Conservation (phyloP, 1,139 yeast genomes). For the Protomyces gravidus region DNA sequence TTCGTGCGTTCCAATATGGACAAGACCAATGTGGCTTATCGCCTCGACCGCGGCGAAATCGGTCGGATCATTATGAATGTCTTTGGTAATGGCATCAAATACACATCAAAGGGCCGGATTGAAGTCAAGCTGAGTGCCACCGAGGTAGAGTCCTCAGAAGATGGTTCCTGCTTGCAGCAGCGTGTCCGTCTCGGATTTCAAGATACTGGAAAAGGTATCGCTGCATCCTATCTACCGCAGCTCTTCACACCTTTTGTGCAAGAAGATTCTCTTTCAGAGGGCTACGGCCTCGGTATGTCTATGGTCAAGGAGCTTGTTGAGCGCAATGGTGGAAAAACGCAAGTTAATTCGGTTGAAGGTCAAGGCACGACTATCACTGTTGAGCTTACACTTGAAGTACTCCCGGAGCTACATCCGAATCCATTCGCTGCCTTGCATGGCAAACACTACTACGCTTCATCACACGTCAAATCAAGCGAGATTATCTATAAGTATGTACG, state of each 20-base stretch:
- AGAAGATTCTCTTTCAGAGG: slow-evolving; percentile 85
- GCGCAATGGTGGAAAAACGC: slow-evolving; percentile 2
- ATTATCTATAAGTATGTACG: background rate
- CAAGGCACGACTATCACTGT: slow-evolving; percentile 12
- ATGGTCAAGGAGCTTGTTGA: slow-evolving; percentile 8
- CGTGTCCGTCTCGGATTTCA: slow-evolving; percentile 64
- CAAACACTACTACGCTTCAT: background rate
- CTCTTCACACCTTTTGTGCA: slow-evolving; percentile 83
- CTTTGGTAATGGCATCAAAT: slow-evolving; percentile 85
- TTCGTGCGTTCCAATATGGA: slow-evolving; percentile 1
- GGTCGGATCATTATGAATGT: slow-evolving; percentile 79
- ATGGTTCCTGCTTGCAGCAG: background rate
- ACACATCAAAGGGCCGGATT: slow-evolving; percentile 69
- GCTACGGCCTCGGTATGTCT: slow-evolving; percentile 16
- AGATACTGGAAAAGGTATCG: slow-evolving; percentile 77
- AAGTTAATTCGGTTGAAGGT: slow-evolving; percentile 8
- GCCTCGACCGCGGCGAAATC: slow-evolving; percentile 38
- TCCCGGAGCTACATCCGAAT: background rate
- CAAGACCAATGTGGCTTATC: slow-evolving; percentile 2
- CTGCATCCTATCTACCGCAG: slow-evolving; percentile 71
- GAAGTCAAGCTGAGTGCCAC: slow-evolving; percentile 33
- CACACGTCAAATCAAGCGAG: background rate
- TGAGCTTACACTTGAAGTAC: background rate
- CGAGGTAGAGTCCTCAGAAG: background rate
- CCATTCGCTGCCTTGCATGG: slow-evolving; percentile 3